Evolutionary conservation across 2,329 filamentous ascomycete species (phyloP).

Genomic region (Xylariaceae sp.): DNA sequence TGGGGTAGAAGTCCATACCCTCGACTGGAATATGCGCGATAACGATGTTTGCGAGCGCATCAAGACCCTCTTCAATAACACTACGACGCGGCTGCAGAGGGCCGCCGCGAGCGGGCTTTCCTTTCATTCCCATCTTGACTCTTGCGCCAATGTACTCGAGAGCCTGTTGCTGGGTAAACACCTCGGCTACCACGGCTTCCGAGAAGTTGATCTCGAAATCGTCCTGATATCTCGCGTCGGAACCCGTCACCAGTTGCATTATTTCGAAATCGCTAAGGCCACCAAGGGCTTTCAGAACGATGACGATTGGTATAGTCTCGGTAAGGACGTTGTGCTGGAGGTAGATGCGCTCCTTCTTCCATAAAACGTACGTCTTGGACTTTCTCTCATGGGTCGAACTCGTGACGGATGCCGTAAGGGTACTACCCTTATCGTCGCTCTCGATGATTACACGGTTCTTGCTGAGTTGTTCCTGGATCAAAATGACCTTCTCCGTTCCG

Average conservation of each 20-base stretch:
- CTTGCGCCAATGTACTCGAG: constrained; percentile 84
- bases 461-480: constrained; percentile 97
- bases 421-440: constrained; percentile 81
- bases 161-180: constrained; percentile 92
- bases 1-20: constrained; percentile 91
- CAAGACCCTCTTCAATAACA: constrained; percentile 83
- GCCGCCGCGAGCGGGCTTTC: constrained; percentile 45
- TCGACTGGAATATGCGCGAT: constrained; percentile 92
- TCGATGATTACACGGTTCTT: constrained; percentile 99
- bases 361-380: constrained; percentile 91
- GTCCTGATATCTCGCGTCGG: constrained; percentile 85
- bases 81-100: constrained; percentile 60
- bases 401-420: constrained; percentile 92
- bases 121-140: constrained; percentile 77
- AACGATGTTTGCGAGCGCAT: constrained; percentile 86
- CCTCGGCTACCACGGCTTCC: constrained; percentile 73
- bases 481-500: constrained; percentile 96
- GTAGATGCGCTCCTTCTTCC: constrained; percentile 88
- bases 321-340: constrained; percentile 89
- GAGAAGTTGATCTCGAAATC: constrained; percentile 95
- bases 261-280: constrained; percentile 95
- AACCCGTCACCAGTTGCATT: constrained; percentile 80
- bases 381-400: constrained; percentile 97
- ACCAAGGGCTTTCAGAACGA: constrained; percentile 88
- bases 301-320: constrained; percentile 91